phyloP scores from a whole-genome alignment of 2,329 filamentous ascomycete genomes.

The Microcera coccophila region DNA sequence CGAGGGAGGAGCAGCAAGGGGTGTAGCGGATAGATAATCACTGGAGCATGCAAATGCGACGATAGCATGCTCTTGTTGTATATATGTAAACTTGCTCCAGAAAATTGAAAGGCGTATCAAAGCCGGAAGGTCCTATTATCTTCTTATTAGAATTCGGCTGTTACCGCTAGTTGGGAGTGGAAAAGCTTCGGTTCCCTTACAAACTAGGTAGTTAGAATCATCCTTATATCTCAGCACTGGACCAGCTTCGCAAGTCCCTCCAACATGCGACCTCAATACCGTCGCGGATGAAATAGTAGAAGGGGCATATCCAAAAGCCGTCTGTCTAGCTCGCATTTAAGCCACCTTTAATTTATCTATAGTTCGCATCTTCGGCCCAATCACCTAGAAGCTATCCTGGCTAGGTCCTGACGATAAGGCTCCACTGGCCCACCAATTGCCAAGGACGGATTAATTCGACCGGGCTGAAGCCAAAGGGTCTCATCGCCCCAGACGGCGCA shows the following conservation, averaged over 20 bases:
- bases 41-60: slow-evolving; percentile 12
- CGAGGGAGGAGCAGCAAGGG: slow-evolving; percentile 3
- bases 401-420: no score
- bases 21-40: slow-evolving; percentile 26
- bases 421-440: not conserved
- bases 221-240: no score
- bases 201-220: not conserved
- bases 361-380: no score
- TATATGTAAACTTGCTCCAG: slow-evolving; percentile 27
- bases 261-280: no score
- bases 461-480: not conserved
- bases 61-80: slow-evolving; percentile 21
- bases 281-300: no score
- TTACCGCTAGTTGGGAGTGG: not conserved
- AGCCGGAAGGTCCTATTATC: not conserved
- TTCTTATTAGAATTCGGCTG: not conserved
- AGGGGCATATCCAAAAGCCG: no score
- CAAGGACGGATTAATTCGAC: slow-evolving; percentile 1
- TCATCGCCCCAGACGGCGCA: not conserved
- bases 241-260: no score
- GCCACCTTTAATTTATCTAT: no score
- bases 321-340: no score
- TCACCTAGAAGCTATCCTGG: no score
- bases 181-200: not conserved
- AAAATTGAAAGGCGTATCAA: slow-evolving; percentile 13